Evolutionary conservation across 2,329 filamentous ascomycete species (phyloP).

Genomic region (Chaetomiaceae sp.): DNA sequence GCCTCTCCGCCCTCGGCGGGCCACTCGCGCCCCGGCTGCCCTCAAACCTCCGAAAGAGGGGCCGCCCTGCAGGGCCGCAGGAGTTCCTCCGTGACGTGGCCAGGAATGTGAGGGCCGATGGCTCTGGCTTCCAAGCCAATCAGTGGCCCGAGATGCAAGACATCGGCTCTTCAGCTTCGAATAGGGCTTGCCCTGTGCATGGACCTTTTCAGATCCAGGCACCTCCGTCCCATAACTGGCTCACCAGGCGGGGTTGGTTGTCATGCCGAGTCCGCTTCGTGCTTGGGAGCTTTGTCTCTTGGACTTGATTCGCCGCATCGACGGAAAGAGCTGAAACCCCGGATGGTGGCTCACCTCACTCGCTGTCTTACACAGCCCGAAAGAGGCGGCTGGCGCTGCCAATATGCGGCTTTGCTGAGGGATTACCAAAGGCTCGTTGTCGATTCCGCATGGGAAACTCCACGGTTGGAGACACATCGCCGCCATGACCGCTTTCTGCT

Average conservation of each 20-base stretch:
- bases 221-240: slow-evolving; percentile 17
- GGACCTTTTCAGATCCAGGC: not conserved
- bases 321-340: slow-evolving; percentile 5
- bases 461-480: not conserved
- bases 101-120: slow-evolving; percentile 18
- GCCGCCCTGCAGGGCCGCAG: slow-evolving; percentile 6
- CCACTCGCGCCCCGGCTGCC: not conserved
- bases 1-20: no score
- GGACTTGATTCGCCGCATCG: slow-evolving; percentile 3
- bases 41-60: slow-evolving; percentile 14
- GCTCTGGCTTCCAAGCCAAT: slow-evolving; percentile 16
- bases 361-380: not conserved
- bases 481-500: not conserved
- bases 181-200: slow-evolving; percentile 4
- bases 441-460: not conserved
- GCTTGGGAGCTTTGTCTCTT: not conserved
- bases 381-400: not conserved
- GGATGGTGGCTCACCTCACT: not conserved
- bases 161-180: slow-evolving; percentile 1
- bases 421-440: not conserved
- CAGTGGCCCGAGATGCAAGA: slow-evolving; percentile 3
- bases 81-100: slow-evolving; percentile 24
- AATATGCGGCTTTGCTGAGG: not conserved
- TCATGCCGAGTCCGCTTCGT: slow-evolving; percentile 4
- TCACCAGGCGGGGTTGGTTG: slow-evolving; percentile 13